Conservation (phyloP, 139 green algal species). For the Raphidocelis subcapitata region DNA sequence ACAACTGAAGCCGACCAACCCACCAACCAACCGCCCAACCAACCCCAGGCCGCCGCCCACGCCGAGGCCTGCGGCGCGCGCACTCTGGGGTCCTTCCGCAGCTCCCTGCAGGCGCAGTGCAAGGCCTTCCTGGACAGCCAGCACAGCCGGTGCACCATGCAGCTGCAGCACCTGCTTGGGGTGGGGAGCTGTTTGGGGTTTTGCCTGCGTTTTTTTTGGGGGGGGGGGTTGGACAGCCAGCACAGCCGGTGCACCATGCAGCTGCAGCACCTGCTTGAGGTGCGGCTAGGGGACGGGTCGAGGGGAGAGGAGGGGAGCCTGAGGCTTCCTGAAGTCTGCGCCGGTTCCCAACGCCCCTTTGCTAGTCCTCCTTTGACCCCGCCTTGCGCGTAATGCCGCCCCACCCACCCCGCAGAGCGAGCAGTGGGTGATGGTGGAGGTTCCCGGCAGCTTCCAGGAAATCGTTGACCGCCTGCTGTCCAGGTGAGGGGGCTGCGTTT, state of each 20-base stretch:
- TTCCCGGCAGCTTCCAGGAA: slow-evolving; percentile 55
- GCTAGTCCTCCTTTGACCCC: no score
- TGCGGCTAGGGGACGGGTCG: no score
- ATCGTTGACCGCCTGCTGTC: slow-evolving; percentile 45
- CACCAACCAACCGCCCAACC: not conserved
- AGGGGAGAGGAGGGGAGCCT: no score
- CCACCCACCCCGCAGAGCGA: slow-evolving; percentile 42
- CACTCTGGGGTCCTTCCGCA: slow-evolving; percentile 36
- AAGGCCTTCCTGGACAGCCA: slow-evolving; percentile 63
- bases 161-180: slow-evolving; percentile 55
- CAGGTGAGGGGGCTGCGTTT: slow-evolving; percentile 14
- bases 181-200: no score
- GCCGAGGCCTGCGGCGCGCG: slow-evolving; percentile 34
- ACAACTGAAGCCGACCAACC: no score
- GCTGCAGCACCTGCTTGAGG: slow-evolving; percentile 28
- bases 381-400: slow-evolving; percentile 12
- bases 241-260: slow-evolving; percentile 46
- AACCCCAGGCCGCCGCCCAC: slow-evolving; percentile 2
- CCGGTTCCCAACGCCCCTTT: no score
- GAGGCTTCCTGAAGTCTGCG: not conserved
- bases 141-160: slow-evolving; percentile 42
- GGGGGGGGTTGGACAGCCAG: slow-evolving; percentile 67
- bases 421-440: slow-evolving; percentile 62
- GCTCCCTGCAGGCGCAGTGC: slow-evolving; percentile 68
- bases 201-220: no score